Conservation (phyloP, 1,139 yeast genomes). For the Candida tetrigidarum region DNA sequence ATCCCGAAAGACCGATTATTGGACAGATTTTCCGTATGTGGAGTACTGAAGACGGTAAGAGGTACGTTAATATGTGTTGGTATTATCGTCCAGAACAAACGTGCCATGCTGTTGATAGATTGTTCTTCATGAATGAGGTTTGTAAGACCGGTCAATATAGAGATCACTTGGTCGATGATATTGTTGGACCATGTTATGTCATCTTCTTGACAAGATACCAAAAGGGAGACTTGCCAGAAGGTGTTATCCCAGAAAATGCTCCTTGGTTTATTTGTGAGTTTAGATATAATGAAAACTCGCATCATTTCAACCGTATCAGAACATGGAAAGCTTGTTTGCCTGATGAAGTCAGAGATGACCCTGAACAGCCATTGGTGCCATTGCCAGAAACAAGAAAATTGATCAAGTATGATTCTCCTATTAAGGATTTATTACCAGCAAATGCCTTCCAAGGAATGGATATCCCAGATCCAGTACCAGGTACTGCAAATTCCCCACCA, state of each 20-base stretch:
- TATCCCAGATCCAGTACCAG: slow-evolving; percentile 82
- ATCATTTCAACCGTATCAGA: slow-evolving; percentile 89
- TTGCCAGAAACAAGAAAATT: slow-evolving; percentile 62
- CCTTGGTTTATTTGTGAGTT: slow-evolving; percentile 95
- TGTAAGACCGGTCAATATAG: slow-evolving; percentile 97
- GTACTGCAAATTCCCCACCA: slow-evolving; percentile 83
- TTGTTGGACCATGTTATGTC: slow-evolving; percentile 92
- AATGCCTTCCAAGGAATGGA: slow-evolving; percentile 74
- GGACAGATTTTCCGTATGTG: slow-evolving; percentile 94
- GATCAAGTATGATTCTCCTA: slow-evolving; percentile 81
- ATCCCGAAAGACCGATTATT: slow-evolving; percentile 85
- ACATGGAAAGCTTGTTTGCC: slow-evolving; percentile 99
- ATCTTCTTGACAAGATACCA: slow-evolving; percentile 93
- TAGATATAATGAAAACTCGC: slow-evolving; percentile 89
- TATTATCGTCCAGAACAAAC: slow-evolving; percentile 98
- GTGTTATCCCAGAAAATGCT: slow-evolving; percentile 65
- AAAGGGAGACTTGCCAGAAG: slow-evolving; percentile 88
- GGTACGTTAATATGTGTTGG: slow-evolving; percentile 97
- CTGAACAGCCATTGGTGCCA: slow-evolving; percentile 75
- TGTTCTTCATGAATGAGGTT: slow-evolving; percentile 92
- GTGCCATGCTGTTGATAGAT: slow-evolving; percentile 86
- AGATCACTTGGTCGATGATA: slow-evolving; percentile 87
- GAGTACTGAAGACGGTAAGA: slow-evolving; percentile 82
- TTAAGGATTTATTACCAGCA: slow-evolving; percentile 73
- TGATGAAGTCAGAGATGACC: slow-evolving; percentile 87